phyloP scores from a whole-genome alignment of 2,329 filamentous ascomycete genomes.

The Fusarium buharicum region DNA sequence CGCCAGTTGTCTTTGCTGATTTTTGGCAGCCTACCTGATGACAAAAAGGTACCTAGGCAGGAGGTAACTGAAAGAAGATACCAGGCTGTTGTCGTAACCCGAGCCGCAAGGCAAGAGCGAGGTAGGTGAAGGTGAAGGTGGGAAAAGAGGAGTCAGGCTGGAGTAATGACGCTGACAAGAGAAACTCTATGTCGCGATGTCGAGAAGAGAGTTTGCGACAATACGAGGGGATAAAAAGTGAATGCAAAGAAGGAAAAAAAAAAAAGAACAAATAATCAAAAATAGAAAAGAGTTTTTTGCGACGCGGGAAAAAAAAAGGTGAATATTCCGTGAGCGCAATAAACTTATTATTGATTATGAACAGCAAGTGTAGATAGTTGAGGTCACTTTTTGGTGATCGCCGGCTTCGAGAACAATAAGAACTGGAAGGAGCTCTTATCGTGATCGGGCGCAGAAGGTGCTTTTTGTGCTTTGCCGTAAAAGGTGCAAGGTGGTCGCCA shows the following conservation, averaged over 20 bases:
- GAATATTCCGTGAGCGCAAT: constrained; percentile 15
- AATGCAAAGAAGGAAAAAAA: constrained; percentile 14
- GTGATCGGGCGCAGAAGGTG: constrained; percentile 36
- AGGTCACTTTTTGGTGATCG: constrained; percentile 27
- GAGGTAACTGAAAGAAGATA: constrained; percentile 18
- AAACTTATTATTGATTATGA: constrained; percentile 39
- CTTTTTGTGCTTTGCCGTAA: constrained; percentile 37
- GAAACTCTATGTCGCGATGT: constrained; percentile 18
- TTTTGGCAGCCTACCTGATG: constrained; percentile 38
- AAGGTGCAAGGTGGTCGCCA: constrained; percentile 34
- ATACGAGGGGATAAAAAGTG: neutral
- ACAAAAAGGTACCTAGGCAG: constrained; percentile 19
- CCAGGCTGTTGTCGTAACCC: constrained; percentile 31
- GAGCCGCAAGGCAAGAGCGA: constrained; percentile 21
- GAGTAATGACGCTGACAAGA: constrained; percentile 35
- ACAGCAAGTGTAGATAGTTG: neutral
- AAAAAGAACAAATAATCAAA: constrained; percentile 25
- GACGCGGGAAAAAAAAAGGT: constrained; percentile 1
- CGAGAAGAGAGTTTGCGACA: constrained; percentile 6
- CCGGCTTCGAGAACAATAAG: constrained; percentile 34
- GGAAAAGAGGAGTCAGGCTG: constrained; percentile 28
- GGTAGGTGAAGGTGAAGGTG: constrained; percentile 13
- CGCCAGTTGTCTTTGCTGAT: constrained; percentile 6
- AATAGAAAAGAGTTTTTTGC: constrained; percentile 18
- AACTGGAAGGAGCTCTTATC: constrained; percentile 36